These are phyloP conservation scores for Yamadazyma philogaea DNA, from an alignment of 805 yeast species.

Conservation along the genomic window DNA sequence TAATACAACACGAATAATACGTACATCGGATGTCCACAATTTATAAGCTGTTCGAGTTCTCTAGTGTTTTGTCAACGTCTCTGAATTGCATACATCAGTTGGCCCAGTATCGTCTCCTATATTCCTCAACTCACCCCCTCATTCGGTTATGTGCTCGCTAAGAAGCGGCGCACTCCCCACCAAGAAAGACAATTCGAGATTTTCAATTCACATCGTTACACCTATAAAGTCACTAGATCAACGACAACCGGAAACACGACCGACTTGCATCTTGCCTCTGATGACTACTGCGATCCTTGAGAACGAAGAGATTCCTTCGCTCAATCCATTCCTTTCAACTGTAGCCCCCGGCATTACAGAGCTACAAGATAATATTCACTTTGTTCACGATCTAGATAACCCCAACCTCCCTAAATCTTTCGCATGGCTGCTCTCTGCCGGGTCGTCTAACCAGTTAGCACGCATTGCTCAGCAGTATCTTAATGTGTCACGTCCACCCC, in stretches of 20 bases:
- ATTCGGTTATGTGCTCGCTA: not conserved
- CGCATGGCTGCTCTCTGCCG: constrained; percentile 26
- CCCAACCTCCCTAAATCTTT: constrained; percentile 2
- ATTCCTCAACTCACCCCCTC: not conserved
- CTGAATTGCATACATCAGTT: too few relatives aligned
- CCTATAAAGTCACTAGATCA: too few relatives aligned
- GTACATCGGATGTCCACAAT: too few relatives aligned
- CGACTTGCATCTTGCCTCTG: too few relatives aligned
- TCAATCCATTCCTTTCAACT: constrained; percentile 29
- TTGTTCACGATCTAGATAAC: constrained; percentile 17
- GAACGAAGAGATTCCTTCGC: constrained; percentile 24
- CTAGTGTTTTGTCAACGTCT: too few relatives aligned
- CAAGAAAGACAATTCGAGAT: too few relatives aligned
- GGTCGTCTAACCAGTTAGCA: constrained; percentile 15
- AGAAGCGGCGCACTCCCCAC: not conserved
- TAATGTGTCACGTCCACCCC: constrained; percentile 38
- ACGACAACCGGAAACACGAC: too few relatives aligned
- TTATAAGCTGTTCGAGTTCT: not conserved
- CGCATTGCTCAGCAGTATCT: constrained; percentile 26
- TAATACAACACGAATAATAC: too few relatives aligned
- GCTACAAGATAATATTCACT: constrained; percentile 35
- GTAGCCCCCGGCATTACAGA: constrained; percentile 35
- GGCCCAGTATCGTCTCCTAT: not conserved
- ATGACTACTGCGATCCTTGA: constrained; percentile 25
- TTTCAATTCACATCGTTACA: too few relatives aligned